Conservation (phyloP, 768 basidiomycete species). For the Boletus coccyginus region DNA sequence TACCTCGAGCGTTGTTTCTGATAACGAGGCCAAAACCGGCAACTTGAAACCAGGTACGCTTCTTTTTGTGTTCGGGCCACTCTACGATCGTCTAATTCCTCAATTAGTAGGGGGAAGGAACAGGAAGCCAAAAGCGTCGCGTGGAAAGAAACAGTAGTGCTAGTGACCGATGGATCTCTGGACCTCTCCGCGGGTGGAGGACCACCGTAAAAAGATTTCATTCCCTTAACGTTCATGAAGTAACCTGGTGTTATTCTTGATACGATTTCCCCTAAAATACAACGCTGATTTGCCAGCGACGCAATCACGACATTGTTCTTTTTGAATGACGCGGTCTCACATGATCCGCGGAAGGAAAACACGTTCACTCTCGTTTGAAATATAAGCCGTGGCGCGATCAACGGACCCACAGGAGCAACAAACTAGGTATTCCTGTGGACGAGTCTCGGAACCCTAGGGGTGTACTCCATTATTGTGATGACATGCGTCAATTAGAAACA, state of each 20-base stretch:
- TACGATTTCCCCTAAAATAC: conserved; percentile 1
- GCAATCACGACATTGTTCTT: conserved; percentile 3
- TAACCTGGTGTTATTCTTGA: conserved; percentile 19
- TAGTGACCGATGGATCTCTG: neutral
- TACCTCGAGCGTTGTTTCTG: conserved; percentile 13
- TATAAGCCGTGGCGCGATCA: neutral
- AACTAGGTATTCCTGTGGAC: neutral
- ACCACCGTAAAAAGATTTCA: conserved; percentile 1
- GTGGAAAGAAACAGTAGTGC: neutral
- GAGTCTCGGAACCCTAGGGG: neutral
- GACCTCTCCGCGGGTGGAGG: conserved; percentile 1
- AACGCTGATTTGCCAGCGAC: conserved; percentile 8
- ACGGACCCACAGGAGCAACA: neutral
- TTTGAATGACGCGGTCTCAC: neutral
- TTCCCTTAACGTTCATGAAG: conserved; percentile 1
- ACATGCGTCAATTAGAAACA: neutral
- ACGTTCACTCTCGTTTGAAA: neutral
- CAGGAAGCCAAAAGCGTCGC: neutral
- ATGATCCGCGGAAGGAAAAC: conserved; percentile 13
- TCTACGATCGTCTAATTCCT: conserved; percentile 6
- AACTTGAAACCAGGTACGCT: conserved; percentile 14
- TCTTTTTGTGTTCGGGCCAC: neutral
- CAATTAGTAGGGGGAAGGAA: neutral
- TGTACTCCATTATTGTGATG: neutral
- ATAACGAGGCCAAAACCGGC: conserved; percentile 14